Evolutionary conservation across 1,284 basidiomycete species (phyloP), one percentile per base, ranked within the genome.

Genomic region (Irpex lacteus): DNA sequence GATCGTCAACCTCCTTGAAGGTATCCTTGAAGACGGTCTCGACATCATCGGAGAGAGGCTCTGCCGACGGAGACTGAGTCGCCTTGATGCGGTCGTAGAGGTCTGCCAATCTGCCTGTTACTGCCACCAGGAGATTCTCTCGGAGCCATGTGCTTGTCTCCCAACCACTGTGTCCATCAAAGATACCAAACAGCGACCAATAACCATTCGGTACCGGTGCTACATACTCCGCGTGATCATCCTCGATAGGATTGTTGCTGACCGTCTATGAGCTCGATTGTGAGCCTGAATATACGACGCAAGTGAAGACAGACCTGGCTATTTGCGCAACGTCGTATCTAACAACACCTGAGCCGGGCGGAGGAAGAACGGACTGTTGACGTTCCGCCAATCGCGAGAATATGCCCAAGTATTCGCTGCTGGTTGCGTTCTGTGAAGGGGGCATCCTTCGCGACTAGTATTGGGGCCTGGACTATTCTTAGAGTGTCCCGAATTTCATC

Each of bases 171-270:
- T 75, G 75, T 7, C 75, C 74, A 50, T 77, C 76, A 37, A 70
- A 69, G 5, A 77, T 62, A 1, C 70, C 69, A 62, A 77, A 77
- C 26, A 76, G 69, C 7, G 72, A 69, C 76, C 76, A 77, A 60
- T 70, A 64, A 1, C 70, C 73, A 15, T 70, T 66, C 3, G 73
- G 72, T 5, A 68, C 63, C 2, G 71, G 69, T 4, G 73, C 47
- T 3, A 73, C 64, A 1, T 66, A 69, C 56, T 74, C 72, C 7
- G 67, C 60, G 54, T 74, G 73, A 58, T 72, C 70, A 40, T 75
- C 73, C 60, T 76, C 74, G 7, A 65, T 64, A 2, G 73, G 73
- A 21, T 72, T 63, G 49, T 75, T 76, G 60, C 50, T 53, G 18
- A 53, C 3, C 18, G 18, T 19, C 9, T 53, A 8, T 9, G 50